Evolutionary conservation across 768 basidiomycete species (phyloP).

Genomic region (Porphyrellus cyaneotinctus): DNA sequence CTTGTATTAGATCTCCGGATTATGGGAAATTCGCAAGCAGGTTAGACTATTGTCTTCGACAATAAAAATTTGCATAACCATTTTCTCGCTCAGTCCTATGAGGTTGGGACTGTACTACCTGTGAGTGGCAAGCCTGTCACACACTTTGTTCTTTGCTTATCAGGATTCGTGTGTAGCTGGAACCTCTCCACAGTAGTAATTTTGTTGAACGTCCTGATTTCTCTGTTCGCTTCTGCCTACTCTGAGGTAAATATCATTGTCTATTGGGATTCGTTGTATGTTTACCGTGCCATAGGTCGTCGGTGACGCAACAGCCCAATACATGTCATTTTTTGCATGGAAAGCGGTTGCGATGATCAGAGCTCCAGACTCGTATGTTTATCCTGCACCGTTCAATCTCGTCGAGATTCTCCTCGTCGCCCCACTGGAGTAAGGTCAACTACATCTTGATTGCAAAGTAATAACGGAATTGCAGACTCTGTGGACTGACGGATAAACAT

Average conservation of each 20-base stretch:
- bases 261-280: not conserved
- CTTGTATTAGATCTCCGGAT: conserved; percentile 53
- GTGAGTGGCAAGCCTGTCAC: conserved; percentile 39
- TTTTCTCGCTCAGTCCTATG: conserved; percentile 36
- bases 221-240: conserved; percentile 92
- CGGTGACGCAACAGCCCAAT: conserved; percentile 84
- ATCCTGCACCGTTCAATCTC: conserved; percentile 91
- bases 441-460: not conserved
- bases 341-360: conserved; percentile 85
- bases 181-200: conserved; percentile 79
- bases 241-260: conserved; percentile 57
- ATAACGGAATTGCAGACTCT: conserved; percentile 32
- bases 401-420: conserved; percentile 76
- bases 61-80: not conserved
- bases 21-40: conserved; percentile 54
- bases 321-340: conserved; percentile 83
- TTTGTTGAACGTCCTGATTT: conserved; percentile 90
- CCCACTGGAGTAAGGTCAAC: conserved; percentile 72
- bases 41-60: conserved; percentile 26
- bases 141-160: not conserved
- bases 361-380: conserved; percentile 76
- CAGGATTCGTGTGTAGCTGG: conserved; percentile 49
- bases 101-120: conserved; percentile 76
- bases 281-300: conserved; percentile 50
- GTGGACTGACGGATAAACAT: conserved; percentile 41